Evolutionary conservation across 2,329 filamentous ascomycete species (phyloP).

Genomic region (Aureobasidium pullulans): DNA sequence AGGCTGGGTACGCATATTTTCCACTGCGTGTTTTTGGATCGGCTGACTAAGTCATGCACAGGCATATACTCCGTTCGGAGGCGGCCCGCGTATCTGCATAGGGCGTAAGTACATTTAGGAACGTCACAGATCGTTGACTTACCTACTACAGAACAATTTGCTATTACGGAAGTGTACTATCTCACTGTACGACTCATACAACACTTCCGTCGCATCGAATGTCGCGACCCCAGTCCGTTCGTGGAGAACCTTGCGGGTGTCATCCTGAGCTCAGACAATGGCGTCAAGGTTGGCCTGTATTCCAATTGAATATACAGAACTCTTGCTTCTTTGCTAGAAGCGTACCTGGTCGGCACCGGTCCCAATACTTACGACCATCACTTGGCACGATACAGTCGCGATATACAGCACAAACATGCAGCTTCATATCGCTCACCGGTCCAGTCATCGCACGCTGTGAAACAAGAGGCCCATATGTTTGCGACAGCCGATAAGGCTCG

Average conservation of each 20-base stretch:
- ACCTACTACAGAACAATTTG: conserved; percentile 1
- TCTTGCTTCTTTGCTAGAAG: too few relatives aligned
- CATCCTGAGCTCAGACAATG: not conserved
- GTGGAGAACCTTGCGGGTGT: conserved; percentile 1
- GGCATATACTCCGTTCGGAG: conserved; percentile 7
- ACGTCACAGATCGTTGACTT: not conserved
- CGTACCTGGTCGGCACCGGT: too few relatives aligned
- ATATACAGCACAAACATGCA: not conserved
- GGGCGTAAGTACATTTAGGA: not conserved
- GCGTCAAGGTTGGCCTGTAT: conserved; percentile 1
- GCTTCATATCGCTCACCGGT: not conserved
- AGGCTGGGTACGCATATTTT: not conserved
- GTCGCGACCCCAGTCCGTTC: not conserved
- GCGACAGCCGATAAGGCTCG: not conserved
- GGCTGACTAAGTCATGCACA: not conserved
- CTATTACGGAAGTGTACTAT: conserved; percentile 10
- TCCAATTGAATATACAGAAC: not conserved
- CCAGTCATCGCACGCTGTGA: not conserved
- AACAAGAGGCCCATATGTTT: not conserved
- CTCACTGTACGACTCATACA: conserved; percentile 12
- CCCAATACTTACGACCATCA: too few relatives aligned
- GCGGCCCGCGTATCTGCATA: conserved; percentile 5
- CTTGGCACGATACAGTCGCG: too few relatives aligned
- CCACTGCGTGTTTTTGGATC: not conserved
- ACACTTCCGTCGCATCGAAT: conserved; percentile 11